Conservation (phyloP, 805 yeast species). For the Candida endomychidarum region DNA sequence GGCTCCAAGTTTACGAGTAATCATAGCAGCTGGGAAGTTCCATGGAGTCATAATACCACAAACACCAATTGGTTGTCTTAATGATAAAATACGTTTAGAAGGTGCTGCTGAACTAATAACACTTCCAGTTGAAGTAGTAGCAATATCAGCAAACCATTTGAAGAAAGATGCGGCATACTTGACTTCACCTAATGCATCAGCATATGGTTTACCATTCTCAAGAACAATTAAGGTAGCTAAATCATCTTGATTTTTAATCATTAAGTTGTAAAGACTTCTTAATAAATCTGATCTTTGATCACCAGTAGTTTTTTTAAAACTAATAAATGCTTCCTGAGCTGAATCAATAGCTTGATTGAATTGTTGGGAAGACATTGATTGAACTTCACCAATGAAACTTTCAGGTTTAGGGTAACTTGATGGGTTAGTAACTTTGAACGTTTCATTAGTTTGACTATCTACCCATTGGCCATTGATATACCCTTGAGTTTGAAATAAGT, state of each 20-base stretch:
- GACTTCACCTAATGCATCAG: slow-evolving; percentile 74
- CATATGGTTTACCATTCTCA: slow-evolving; percentile 74
- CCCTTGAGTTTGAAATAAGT: slow-evolving; percentile 45
- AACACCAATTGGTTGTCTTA: slow-evolving; percentile 78
- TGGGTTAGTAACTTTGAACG: slow-evolving; percentile 74
- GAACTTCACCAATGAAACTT: slow-evolving; percentile 50
- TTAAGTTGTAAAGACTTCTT: slow-evolving; percentile 49
- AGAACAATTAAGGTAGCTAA: slow-evolving; percentile 61
- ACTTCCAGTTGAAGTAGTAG: slow-evolving; percentile 71
- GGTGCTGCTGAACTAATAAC: slow-evolving; percentile 55
- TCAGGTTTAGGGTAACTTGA: slow-evolving; percentile 47
- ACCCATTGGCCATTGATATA: slow-evolving; percentile 78
- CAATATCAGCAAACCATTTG: slow-evolving; percentile 88
- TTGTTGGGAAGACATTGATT: slow-evolving; percentile 51
- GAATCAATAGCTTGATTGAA: slow-evolving; percentile 53
- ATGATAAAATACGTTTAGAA: slow-evolving; percentile 51
- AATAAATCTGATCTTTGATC: slow-evolving; percentile 57
- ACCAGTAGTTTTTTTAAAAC: slow-evolving; percentile 53
- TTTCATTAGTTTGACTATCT: slow-evolving; percentile 35
- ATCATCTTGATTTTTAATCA: slow-evolving; percentile 60
- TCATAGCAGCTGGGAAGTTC: slow-evolving; percentile 84
- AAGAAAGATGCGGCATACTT: slow-evolving; percentile 70
- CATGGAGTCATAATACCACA: slow-evolving; percentile 80
- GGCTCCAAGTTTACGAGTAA: slow-evolving; percentile 71
- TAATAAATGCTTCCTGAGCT: slow-evolving; percentile 53